These are phyloP conservation scores for Yamadazyma siamensis DNA, from an alignment of 1,139 yeast species.

Conservation along the genomic window DNA sequence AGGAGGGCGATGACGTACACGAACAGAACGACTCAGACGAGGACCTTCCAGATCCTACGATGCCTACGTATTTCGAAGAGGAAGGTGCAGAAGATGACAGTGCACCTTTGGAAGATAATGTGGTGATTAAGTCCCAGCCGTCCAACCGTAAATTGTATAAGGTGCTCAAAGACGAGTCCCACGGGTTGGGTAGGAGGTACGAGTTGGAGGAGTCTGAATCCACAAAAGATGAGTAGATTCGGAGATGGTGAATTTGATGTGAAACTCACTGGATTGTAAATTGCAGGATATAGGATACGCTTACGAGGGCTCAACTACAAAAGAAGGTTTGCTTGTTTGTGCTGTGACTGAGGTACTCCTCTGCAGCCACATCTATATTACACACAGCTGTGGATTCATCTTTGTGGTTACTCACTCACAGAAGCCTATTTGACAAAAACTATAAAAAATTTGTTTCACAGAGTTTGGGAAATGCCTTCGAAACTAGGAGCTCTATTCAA, in stretches of 20 bases:
- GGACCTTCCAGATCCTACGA: constrained; percentile 15
- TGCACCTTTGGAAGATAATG: constrained; percentile 9
- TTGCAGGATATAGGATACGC: too few relatives aligned
- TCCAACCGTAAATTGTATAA: constrained; percentile 23
- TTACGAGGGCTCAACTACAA: too few relatives aligned
- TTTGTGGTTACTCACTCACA: too few relatives aligned
- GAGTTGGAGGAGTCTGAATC: constrained; percentile 12
- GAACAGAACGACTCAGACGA: constrained; percentile 18
- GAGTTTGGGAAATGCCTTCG: too few relatives aligned
- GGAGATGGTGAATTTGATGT: constrained; percentile 1
- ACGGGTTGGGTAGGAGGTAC: constrained; percentile 18
- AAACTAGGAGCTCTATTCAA: too few relatives aligned
- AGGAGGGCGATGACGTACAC: constrained; percentile 18
- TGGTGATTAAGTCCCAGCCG: constrained; percentile 7
- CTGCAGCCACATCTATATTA: too few relatives aligned
- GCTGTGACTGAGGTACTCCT: too few relatives aligned
- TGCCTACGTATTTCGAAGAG: constrained; percentile 9
- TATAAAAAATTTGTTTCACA: too few relatives aligned
- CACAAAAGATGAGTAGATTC: constrained; percentile 1
- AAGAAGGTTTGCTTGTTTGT: too few relatives aligned
- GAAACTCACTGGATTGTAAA: too few relatives aligned
- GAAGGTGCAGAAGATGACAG: constrained; percentile 16
- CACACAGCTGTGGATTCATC: too few relatives aligned
- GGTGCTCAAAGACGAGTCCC: constrained; percentile 30
- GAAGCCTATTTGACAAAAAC: too few relatives aligned